Base-by-base conservation (phyloP, 1,284 basidiomycete genomes). In the Anthracocystis setariae region DNA sequence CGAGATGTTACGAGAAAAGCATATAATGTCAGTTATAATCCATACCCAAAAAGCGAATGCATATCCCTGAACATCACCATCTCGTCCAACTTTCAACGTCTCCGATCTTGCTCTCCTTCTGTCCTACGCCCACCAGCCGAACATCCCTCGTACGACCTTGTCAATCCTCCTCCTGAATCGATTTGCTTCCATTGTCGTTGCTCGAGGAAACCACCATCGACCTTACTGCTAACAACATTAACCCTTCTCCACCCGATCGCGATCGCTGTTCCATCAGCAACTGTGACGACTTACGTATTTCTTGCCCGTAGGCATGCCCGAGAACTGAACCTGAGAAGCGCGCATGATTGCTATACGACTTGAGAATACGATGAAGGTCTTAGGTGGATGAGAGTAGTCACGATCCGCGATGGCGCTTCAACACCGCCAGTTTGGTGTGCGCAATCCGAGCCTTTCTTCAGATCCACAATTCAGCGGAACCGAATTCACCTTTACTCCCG, bases 281-380 rank as follows among this genome's bases (percentile, higher is more conserved):
- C 20, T 42, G 40, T 18, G 40, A 23, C 33, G 38, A 72, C 73
- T 65, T 67, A 76, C 76, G 58, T 74, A 79, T 67, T 77, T 79
- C 55, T 70, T 71, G 64, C 78, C 78, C 45, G 78, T 77, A 51
- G 78, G 78, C 78, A 79, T 79, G 25, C 74, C 74, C 40, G 73
- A 74, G 53, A 74, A 66, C 12, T 53, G 29, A 27, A 62, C 60
- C 53, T 69, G 74, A 67, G 74, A 71, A 48, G 70, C 64, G 27
- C 70, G 54, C 74, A 76, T 76, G 29, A 7, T 73, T 38, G 33
- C 32, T 21, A 44, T 37, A 40, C 17, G 7, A n/a, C 25, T 13
- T 25, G 20, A n/a, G 24, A n/a, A 21, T 43, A 21, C 18, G 46
- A 29, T 40, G 47, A 29, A 38, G 23, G 47, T 39, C 15, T 56